Base-by-base conservation (phyloP, 192 early-diverging fungal genomes). In the Mortierella hygrophila region DNA sequence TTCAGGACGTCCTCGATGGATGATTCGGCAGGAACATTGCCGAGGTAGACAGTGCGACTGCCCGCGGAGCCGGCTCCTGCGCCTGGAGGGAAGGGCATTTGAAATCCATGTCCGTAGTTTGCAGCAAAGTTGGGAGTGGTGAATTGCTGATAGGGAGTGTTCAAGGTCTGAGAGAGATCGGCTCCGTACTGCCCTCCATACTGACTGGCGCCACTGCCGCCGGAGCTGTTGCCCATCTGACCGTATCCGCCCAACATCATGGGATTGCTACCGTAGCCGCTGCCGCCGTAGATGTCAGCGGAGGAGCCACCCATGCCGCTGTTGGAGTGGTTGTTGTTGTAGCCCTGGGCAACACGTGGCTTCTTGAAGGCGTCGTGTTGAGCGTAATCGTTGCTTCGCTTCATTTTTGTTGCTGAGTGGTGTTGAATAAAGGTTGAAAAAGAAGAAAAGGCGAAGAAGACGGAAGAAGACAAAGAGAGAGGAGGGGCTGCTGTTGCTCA, bases 31-130 rank as follows among this genome's bases (percentile, higher is more conserved):
- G 96, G 93, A 20, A 98, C 80, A 74, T 96, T 95, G 65, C 97
- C 97, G 47, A 98, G 80, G 82, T 97, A 98, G 18, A 98, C 87
- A 6, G 97, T 98, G 44, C 96, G 93, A 70, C 57, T 80, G 26
- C 89, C 91, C 23, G 91, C 88, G 11, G 78, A 44, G 35, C 68
- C 55, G 9, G 52, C 26, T 26, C 57, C 70, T 13, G 54, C 40
- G 44, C 38, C 73, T 29, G 76, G 41, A 46, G 83, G 83, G 63
- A 85, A 85, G 29, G 83, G 77, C 32, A 85, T 70, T 46, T 85
- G 83, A 57, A 85, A 85, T 6, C 74, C 75, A 32, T 71, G 70
- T 8, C 47, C 73, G n/a, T 85, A 85, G 37, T 74, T 75, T 20
- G 89, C 69, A 3, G 75, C 79, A 26, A 87, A 74, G 38, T 70